Evolutionary conservation across 23 red algal species (phyloP).

Genomic region (Agarophyton chilense): DNA sequence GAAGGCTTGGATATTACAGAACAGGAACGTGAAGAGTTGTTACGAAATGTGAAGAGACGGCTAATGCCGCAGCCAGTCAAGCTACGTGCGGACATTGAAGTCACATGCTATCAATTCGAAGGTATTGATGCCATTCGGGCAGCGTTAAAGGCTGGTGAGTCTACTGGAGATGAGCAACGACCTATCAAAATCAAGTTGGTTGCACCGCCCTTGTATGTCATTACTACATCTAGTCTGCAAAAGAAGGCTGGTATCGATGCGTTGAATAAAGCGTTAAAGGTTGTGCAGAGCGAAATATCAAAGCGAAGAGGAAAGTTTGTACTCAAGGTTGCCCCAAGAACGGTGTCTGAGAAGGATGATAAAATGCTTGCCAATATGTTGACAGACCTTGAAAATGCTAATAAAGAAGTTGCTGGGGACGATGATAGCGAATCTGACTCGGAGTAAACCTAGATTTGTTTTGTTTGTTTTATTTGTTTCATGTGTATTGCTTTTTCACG

Average conservation of each 20-base stretch:
- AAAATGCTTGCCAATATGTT: conserved; percentile 85
- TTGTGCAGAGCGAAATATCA: conserved; percentile 76
- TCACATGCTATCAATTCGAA: conserved; percentile 95
- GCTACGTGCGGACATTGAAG: conserved; percentile 97
- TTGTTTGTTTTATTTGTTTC: not conserved
- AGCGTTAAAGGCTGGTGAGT: conserved; percentile 79
- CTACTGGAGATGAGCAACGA: conserved; percentile 46
- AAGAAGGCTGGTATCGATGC: conserved; percentile 81
- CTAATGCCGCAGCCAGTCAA: conserved; percentile 88
- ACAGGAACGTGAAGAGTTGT: conserved; percentile 83
- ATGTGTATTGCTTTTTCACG: conserved; percentile 50
- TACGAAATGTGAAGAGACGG: conserved; percentile 82
- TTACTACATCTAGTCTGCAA: conserved; percentile 82
- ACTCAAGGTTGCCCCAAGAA: conserved; percentile 84
- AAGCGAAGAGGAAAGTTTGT: conserved; percentile 89
- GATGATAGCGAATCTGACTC: conserved; percentile 72
- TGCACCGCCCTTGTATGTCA: conserved; percentile 93
- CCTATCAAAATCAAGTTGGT: conserved; percentile 95
- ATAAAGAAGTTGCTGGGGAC: conserved; percentile 89
- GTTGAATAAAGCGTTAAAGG: conserved; percentile 73
- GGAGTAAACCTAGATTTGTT: not conserved
- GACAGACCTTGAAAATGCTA: conserved; percentile 89
- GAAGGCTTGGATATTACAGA: conserved; percentile 81
- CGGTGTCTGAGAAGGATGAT: conserved; percentile 95
- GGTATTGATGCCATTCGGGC: conserved; percentile 96